phyloP scores from a whole-genome alignment of 1,139 yeast genomes.

The Yamadazyma friedrichii region DNA sequence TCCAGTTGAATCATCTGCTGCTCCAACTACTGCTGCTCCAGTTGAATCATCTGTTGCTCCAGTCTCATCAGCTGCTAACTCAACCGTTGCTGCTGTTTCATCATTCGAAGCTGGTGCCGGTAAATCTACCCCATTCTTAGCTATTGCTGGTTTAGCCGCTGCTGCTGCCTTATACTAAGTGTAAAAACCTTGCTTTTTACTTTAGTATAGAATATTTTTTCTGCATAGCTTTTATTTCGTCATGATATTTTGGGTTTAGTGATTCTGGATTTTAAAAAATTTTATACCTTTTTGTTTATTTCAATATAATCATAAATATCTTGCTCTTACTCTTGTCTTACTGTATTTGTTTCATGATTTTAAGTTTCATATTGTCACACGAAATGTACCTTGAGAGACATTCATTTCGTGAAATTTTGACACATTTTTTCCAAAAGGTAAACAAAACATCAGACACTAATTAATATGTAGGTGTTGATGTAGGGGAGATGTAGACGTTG shows the following conservation, averaged over 20 bases:
- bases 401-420: too few relatives aligned
- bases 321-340: too few relatives aligned
- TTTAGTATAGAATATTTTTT: background rate
- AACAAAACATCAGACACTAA: too few relatives aligned
- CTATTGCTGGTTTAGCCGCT: slow-evolving; percentile 19
- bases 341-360: too few relatives aligned
- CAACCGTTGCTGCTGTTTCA: slow-evolving; percentile 15
- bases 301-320: slow-evolving; percentile 1
- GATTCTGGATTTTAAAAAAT: slow-evolving; percentile 14
- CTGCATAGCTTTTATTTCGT: slow-evolving; percentile 5
- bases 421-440: too few relatives aligned
- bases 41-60: slow-evolving; percentile 8
- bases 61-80: slow-evolving; percentile 11
- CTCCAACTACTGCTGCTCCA: slow-evolving; percentile 13
- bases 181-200: background rate
- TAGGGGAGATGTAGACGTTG: too few relatives aligned
- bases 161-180: slow-evolving; percentile 20
- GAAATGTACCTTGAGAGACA: too few relatives aligned
- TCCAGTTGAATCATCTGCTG: slow-evolving; percentile 15
- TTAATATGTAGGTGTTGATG: too few relatives aligned
- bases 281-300: slow-evolving; percentile 5
- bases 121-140: slow-evolving; percentile 15
- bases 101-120: slow-evolving; percentile 21
- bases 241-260: slow-evolving; percentile 3
- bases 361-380: too few relatives aligned